Conservation (phyloP, 2,329 filamentous ascomycete genomes). For the Fusarium coicis region DNA sequence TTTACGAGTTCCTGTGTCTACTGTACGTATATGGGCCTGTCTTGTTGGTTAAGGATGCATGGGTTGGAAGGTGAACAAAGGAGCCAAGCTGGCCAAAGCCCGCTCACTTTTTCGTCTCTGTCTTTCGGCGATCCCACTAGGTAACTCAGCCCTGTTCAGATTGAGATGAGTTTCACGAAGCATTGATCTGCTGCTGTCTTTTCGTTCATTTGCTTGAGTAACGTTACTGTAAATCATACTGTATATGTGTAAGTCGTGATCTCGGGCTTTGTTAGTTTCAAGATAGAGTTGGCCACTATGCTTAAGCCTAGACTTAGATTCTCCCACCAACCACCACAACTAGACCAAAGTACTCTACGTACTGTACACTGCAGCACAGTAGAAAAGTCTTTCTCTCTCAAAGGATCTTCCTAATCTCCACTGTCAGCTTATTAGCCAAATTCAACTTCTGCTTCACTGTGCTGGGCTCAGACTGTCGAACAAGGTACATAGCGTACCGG, state of each 20-base stretch:
- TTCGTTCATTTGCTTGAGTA: neutral
- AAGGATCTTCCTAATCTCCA: slow-evolving; percentile 7
- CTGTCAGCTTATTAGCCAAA: slow-evolving; percentile 27
- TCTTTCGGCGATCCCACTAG: slow-evolving; percentile 6
- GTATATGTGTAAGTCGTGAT: neutral
- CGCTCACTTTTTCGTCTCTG: neutral
- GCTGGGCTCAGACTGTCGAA: neutral
- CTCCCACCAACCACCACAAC: neutral
- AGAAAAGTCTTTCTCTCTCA: neutral
- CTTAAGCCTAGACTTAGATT: slow-evolving; percentile 15
- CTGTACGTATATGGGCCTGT: slow-evolving; percentile 5
- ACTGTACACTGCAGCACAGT: neutral
- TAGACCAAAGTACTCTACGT: neutral
- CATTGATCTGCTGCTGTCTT: neutral
- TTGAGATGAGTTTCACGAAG: neutral
- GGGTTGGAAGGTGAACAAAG: slow-evolving; percentile 30
- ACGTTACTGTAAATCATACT: neutral
- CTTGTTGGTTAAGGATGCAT: slow-evolving; percentile 24
- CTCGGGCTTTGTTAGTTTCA: neutral
- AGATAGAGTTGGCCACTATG: slow-evolving; percentile 26
- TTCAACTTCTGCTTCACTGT: neutral
- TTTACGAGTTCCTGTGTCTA: neutral
- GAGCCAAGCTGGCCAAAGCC: slow-evolving; percentile 11
- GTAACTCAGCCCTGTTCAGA: neutral
- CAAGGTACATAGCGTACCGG: neutral